Evolutionary conservation across 2,329 filamentous ascomycete species (phyloP), one percentile per base, ranked within the genome.

Genomic region (Hymenoscyphus repandus): DNA sequence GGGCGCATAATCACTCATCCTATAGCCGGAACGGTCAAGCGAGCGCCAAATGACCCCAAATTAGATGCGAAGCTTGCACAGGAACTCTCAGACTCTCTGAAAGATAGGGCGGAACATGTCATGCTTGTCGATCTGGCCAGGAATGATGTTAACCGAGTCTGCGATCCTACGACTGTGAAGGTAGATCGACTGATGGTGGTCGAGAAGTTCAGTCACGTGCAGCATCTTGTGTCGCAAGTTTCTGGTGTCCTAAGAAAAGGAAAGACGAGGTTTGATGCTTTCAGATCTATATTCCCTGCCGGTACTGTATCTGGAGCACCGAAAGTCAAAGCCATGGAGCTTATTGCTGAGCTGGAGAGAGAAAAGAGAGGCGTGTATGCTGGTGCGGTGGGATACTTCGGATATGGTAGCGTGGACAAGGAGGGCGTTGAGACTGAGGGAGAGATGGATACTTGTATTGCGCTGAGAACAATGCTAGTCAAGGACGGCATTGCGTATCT

Each of bases 281-380:
- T 99, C 73, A 82, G 92, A 36, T 91, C 88, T 58, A 96, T 99
- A 63, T 99, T 99, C 74, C 93, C 93, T 0, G 93, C 93, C 4
- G 93, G 93, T 50, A 99, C 93, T 0, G 92, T 97, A 30, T 93
- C 88, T 15, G 93, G 93, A 4, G 92, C 93, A 3, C 93, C 93
- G 51, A 99, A 99, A 73, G 90, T 99, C 49, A 83, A 85, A 56
- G 93, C 93, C 2, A 99, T 99, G 93, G 88, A 96, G 72, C 76
- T 99, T 55, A 99, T 99, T 63, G 90, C 88, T 42, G 92, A 97
- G 72, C 74, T 97, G 42, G 93, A 99, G 72, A 75, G 80, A 58
- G 93, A 99, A 77, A 96, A 96, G 76, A 79, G 93, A 49, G 92
- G 93, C 37, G 83, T 97, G 36, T 99, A 99, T 66, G 93, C 93